Evolutionary conservation across 1,284 basidiomycete species (phyloP).

Genomic region (Pisolithus thermaeus): DNA sequence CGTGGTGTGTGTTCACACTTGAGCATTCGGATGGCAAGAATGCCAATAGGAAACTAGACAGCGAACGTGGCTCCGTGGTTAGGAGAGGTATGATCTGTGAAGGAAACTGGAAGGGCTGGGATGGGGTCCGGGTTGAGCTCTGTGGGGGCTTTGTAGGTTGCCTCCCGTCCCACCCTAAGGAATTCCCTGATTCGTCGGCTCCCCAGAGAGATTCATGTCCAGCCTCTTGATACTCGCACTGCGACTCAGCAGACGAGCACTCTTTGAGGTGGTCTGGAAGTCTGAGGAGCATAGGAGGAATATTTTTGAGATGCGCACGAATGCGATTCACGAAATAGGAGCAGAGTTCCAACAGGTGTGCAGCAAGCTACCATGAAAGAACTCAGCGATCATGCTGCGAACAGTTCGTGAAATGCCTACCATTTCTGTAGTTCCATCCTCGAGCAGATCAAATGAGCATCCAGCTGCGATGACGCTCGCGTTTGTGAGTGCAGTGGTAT

Average conservation of each 20-base stretch:
- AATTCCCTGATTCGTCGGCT: not conserved
- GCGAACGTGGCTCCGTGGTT: slow-evolving; percentile 65
- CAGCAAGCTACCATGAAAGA: slow-evolving; percentile 34
- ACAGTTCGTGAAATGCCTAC: slow-evolving; percentile 26
- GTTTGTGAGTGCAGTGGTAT: slow-evolving; percentile 78
- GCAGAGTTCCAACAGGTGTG: slow-evolving; percentile 35
- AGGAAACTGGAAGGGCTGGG: slow-evolving; percentile 14
- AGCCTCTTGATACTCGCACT: not conserved
- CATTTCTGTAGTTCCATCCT: slow-evolving; percentile 57
- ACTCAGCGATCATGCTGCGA: not conserved
- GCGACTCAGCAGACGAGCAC: not conserved
- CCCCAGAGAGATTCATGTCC: slow-evolving; percentile 32
- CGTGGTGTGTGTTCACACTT: not conserved
- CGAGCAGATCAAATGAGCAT: slow-evolving; percentile 75
- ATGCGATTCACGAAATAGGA: slow-evolving; percentile 35
- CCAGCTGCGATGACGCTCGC: slow-evolving; percentile 71
- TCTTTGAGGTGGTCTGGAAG: slow-evolving; percentile 20
- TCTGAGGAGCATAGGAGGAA: slow-evolving; percentile 19
- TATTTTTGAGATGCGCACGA: slow-evolving; percentile 18
- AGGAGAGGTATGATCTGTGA: slow-evolving; percentile 85
- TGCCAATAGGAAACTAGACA: slow-evolving; percentile 60
- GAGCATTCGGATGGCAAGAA: slow-evolving; percentile 10
- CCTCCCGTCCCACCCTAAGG: not conserved
- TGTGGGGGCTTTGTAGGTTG: not conserved
- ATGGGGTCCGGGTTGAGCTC: not conserved